Conservation (phyloP, 345 rosid species). For the Streptanthus diversifolius region DNA sequence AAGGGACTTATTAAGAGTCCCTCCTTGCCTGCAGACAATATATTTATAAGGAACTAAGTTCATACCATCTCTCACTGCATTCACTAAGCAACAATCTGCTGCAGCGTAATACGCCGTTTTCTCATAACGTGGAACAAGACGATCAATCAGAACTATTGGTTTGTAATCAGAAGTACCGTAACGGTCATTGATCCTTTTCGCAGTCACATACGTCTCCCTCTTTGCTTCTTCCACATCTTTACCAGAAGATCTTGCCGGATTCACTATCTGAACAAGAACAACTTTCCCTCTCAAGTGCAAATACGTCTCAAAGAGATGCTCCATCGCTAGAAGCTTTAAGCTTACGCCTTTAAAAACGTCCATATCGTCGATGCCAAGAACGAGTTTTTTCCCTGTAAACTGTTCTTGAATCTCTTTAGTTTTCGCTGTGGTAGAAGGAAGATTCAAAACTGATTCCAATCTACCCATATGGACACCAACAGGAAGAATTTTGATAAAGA, state of each 20-base stretch:
- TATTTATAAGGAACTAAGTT: slow-evolving; percentile 47
- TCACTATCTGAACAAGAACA: slow-evolving; percentile 43
- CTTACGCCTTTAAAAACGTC: slow-evolving; percentile 47
- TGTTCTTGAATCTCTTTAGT: slow-evolving; percentile 35
- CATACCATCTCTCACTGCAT: slow-evolving; percentile 49
- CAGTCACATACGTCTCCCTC: slow-evolving; percentile 33
- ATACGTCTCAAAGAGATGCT: slow-evolving; percentile 34
- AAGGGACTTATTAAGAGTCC: neutral
- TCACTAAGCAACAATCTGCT: slow-evolving; percentile 43
- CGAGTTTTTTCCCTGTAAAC: slow-evolving; percentile 33
- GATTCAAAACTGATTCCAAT: slow-evolving; percentile 36
- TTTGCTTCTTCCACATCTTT: slow-evolving; percentile 40
- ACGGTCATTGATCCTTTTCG: slow-evolving; percentile 35
- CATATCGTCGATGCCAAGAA: slow-evolving; percentile 48
- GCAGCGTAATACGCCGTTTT: slow-evolving; percentile 42
- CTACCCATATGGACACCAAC: slow-evolving; percentile 43
- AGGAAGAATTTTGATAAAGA: slow-evolving; percentile 39
- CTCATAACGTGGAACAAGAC: slow-evolving; percentile 38
- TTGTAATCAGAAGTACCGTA: slow-evolving; percentile 34
- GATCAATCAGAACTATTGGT: slow-evolving; percentile 40
- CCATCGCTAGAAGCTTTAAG: slow-evolving; percentile 42
- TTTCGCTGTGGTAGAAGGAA: slow-evolving; percentile 25
- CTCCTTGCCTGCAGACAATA: slow-evolving; percentile 41
- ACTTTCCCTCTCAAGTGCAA: slow-evolving; percentile 28
- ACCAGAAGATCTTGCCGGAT: slow-evolving; percentile 41